Percentiles rank a stretch among this genome's conserved stretches.
These are phyloP conservation scores for Gilbertella persicaria DNA, from an alignment of 371 early-diverging fungal species.

Conservation along the genomic window DNA sequence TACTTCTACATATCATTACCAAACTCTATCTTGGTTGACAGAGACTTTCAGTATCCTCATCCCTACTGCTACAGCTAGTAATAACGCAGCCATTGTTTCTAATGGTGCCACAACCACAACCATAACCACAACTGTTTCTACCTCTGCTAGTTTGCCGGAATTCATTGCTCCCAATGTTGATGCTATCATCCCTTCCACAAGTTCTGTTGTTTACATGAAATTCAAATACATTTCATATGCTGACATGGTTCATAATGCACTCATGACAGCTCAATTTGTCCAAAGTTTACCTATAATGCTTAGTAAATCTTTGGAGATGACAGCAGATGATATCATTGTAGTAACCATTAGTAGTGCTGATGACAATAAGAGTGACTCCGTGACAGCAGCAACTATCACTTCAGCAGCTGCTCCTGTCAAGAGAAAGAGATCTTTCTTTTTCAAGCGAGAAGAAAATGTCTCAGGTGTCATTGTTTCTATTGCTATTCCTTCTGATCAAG, in stretches of 20 bases:
- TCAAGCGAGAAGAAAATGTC: slow-evolving; percentile 6
- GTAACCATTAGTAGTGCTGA: slow-evolving; percentile 41
- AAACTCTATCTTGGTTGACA: slow-evolving; percentile 30
- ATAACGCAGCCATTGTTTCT: not conserved
- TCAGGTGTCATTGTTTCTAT: slow-evolving; percentile 42
- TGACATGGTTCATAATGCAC: slow-evolving; percentile 46
- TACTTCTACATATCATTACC: slow-evolving; percentile 31
- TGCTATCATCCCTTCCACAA: slow-evolving; percentile 46
- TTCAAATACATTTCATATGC: slow-evolving; percentile 44
- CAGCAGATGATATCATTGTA: slow-evolving; percentile 48
- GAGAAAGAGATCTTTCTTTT: slow-evolving; percentile 5
- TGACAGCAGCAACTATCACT: no score
- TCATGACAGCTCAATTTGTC: slow-evolving; percentile 51
- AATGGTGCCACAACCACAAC: no score
- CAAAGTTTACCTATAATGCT: slow-evolving; percentile 39
- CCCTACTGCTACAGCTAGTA: slow-evolving; percentile 21
- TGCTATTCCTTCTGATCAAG: slow-evolving; percentile 33
- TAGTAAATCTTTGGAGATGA: slow-evolving; percentile 25
- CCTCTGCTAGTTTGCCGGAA: slow-evolving; percentile 27
- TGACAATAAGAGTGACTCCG: slow-evolving; percentile 10
- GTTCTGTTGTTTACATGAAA: slow-evolving; percentile 39
- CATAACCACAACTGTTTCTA: not conserved
- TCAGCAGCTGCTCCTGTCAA: slow-evolving; percentile 6
- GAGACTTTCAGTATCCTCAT: slow-evolving; percentile 36
- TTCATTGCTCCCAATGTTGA: slow-evolving; percentile 51